A percentile compares a stretch with the other conserved stretches of the same genome.
Evolutionary conservation across 768 basidiomycete genomes (phyloP).

Genomic region (Leccinum rimulosum): DNA sequence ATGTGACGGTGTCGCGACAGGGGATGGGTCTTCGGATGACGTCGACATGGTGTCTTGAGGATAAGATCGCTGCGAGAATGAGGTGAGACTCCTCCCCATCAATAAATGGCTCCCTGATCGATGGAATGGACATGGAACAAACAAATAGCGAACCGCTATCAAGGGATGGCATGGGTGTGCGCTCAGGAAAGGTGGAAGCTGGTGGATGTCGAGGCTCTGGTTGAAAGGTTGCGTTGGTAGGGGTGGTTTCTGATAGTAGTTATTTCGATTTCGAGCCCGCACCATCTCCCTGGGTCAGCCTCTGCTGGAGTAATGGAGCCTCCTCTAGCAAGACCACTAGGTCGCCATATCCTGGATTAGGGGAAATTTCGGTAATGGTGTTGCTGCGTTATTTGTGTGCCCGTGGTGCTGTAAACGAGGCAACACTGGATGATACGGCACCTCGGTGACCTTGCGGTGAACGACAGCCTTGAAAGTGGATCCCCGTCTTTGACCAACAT

Average conservation of each 20-base stretch:
- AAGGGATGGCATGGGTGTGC: constrained; percentile 9
- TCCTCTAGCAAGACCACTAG: constrained; percentile 54
- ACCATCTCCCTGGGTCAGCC: constrained; percentile 46
- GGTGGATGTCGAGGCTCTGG: constrained; percentile 19
- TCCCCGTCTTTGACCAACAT: too few species aligned
- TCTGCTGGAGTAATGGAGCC: constrained; percentile 55
- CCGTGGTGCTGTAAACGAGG: constrained; percentile 28
- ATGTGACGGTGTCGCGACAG: constrained; percentile 54
- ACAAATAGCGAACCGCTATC: constrained; percentile 23
- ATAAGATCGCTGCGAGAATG: constrained; percentile 50
- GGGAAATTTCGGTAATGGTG: constrained; percentile 32
- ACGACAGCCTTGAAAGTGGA: constrained; percentile 54
- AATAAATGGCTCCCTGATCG: constrained; percentile 27
- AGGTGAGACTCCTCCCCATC: constrained; percentile 30
- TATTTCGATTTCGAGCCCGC: constrained; percentile 6
- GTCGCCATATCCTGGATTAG: constrained; percentile 52
- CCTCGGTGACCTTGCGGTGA: constrained; percentile 51
- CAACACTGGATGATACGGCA: constrained; percentile 13
- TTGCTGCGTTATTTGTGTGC: constrained; percentile 22
- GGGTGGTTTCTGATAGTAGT: constrained; percentile 15
- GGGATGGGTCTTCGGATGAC: constrained; percentile 66
- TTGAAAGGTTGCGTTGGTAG: constrained; percentile 26
- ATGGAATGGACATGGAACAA: constrained; percentile 32
- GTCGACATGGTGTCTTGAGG: constrained; percentile 61
- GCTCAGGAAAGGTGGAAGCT: constrained; percentile 22